Conservation (phyloP, 2,329 filamentous ascomycete species). For the Lojkania enalia region DNA sequence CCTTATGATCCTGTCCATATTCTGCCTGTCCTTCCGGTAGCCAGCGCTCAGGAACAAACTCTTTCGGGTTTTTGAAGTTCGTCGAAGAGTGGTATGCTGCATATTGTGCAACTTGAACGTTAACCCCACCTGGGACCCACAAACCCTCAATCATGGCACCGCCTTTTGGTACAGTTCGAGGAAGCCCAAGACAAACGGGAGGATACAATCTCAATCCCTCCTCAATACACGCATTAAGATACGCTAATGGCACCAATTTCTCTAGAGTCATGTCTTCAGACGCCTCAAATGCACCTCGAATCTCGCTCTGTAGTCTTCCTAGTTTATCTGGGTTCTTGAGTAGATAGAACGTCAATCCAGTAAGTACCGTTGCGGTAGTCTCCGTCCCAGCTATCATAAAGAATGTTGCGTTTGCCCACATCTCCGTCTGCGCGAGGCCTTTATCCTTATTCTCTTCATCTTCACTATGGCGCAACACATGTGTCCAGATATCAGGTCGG, state of each 20-base stretch:
- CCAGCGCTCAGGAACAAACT: constrained; percentile 40
- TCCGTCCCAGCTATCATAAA: constrained; percentile 37
- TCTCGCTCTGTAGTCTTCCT: constrained; percentile 21
- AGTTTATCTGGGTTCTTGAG: constrained; percentile 23
- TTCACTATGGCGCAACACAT: constrained; percentile 36
- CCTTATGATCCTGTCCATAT: constrained; percentile 27
- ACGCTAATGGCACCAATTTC: constrained; percentile 29
- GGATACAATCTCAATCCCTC: constrained; percentile 52
- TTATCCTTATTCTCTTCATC: constrained; percentile 13
- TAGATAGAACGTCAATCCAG: constrained; percentile 31
- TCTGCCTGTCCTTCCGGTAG: constrained; percentile 29
- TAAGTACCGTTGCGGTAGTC: constrained; percentile 32
- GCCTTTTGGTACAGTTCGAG: constrained; percentile 28
- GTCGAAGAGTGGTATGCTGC: constrained; percentile 22
- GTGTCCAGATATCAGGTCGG: constrained; percentile 45
- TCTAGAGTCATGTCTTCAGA: constrained; percentile 25
- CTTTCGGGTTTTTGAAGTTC: constrained; percentile 31
- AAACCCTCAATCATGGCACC: constrained; percentile 34
- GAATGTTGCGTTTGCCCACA: constrained; percentile 26
- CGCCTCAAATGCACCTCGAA: constrained; percentile 19
- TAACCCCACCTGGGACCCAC: constrained; percentile 35
- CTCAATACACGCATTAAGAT: constrained; percentile 49
- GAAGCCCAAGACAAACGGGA: constrained; percentile 43
- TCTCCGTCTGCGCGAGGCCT: constrained; percentile 24
- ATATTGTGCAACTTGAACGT: constrained; percentile 17